Evolutionary conservation across 2,329 filamentous ascomycete species (phyloP).

Genomic region (Colletotrichum tanaceti): DNA sequence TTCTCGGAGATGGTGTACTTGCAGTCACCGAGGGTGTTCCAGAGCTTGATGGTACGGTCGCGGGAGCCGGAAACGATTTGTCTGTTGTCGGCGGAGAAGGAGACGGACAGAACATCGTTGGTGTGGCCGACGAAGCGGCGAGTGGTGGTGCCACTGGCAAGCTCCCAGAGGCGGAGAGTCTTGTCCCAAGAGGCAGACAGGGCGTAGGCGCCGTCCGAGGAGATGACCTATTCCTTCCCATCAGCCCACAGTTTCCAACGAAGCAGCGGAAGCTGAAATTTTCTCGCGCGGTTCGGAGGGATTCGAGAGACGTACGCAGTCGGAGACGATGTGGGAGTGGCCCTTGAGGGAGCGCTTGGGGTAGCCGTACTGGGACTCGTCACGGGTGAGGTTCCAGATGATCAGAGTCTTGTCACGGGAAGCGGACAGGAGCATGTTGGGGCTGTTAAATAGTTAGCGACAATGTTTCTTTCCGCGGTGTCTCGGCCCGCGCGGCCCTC

Average conservation of each 20-base stretch:
- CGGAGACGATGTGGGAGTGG: constrained; percentile 99
- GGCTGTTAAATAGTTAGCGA: constrained; percentile 65
- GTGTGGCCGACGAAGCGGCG: constrained; percentile 98
- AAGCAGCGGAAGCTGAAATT: neutral
- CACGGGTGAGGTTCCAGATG: constrained; percentile 99
- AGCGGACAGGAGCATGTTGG: constrained; percentile 99
- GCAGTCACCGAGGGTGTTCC: constrained; percentile 99
- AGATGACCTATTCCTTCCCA: constrained; percentile 81
- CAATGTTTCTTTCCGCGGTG: constrained; percentile 22
- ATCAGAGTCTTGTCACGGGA: constrained; percentile 99
- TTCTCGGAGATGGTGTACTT: constrained; percentile 99
- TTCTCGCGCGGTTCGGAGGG: constrained; percentile 29
- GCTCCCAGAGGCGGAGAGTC: constrained; percentile 99
- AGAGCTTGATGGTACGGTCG: constrained; percentile 99
- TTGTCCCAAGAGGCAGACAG: constrained; percentile 99
- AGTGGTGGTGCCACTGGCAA: constrained; percentile 95
- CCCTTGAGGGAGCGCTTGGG: constrained; percentile 98
- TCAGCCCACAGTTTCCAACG: constrained; percentile 49
- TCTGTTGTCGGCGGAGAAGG: constrained; percentile 99
- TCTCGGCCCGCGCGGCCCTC: neutral
- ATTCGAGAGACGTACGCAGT: constrained; percentile 82
- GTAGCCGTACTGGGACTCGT: constrained; percentile 98
- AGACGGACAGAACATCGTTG: constrained; percentile 99
- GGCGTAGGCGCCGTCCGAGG: constrained; percentile 98
- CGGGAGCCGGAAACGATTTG: constrained; percentile 99